A percentile compares a stretch with the other conserved stretches of the same genome.
Conservation (phyloP, 2,329 filamentous ascomycete genomes). For the Zopfia rhizophila region DNA sequence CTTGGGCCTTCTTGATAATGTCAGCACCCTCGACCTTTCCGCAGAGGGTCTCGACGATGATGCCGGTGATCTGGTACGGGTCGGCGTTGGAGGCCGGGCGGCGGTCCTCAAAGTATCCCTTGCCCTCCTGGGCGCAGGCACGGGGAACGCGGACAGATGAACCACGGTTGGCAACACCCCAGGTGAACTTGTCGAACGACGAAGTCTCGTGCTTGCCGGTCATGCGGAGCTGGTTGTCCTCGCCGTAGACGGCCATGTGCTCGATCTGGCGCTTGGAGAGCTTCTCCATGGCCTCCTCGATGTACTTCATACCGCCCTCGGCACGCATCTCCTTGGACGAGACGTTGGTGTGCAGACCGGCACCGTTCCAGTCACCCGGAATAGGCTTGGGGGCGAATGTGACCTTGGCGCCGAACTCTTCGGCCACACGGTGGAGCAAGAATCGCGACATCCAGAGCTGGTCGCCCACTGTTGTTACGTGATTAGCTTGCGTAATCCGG, state of each 20-base stretch:
- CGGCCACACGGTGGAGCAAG: conserved; percentile 88
- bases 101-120: conserved; percentile 87
- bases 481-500: conserved; percentile 29
- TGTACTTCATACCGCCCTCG: conserved; percentile 94
- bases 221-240: conserved; percentile 94
- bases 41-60: conserved; percentile 77
- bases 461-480: conserved; percentile 77
- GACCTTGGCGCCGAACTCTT: conserved; percentile 96
- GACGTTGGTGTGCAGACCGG: conserved; percentile 93
- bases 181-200: conserved; percentile 91
- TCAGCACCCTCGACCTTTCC: conserved; percentile 62
- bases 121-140: conserved; percentile 84
- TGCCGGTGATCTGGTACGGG: conserved; percentile 85
- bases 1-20: conserved; percentile 53
- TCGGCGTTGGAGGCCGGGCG: conserved; percentile 82
- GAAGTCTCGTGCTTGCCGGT: conserved; percentile 96
- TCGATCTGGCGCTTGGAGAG: conserved; percentile 61
- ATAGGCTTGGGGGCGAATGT: conserved; percentile 97
- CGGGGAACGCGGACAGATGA: conserved; percentile 93
- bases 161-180: conserved; percentile 95
- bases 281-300: conserved; percentile 77
- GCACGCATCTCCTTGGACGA: conserved; percentile 88
- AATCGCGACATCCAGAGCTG: conserved; percentile 95
- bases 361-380: conserved; percentile 95
- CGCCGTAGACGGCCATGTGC: conserved; percentile 88